phyloP scores from a whole-genome alignment of 768 basidiomycete genomes.

The Tylopilus cervinicoccineus region DNA sequence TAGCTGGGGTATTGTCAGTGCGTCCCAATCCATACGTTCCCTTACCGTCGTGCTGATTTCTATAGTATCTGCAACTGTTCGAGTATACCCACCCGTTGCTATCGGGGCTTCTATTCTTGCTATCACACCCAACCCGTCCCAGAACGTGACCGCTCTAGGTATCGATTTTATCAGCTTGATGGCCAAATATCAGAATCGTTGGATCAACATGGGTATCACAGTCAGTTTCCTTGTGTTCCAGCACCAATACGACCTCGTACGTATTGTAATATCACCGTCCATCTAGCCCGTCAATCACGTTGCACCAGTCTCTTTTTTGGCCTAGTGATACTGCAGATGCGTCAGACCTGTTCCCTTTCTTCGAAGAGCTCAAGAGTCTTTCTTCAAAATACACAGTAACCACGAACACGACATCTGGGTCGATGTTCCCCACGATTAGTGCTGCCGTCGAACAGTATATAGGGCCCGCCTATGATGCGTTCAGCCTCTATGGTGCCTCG shows the following conservation, averaged over 20 bases:
- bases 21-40: not conserved
- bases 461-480: conserved; percentile 11
- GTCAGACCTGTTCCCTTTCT: conserved; percentile 13
- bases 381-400: conserved; percentile 13
- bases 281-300: not conserved
- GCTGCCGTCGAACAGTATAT: conserved; percentile 3
- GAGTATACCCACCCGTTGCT: conserved; percentile 4
- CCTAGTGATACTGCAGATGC: not conserved
- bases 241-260: conserved; percentile 14
- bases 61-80: conserved; percentile 19
- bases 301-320: conserved; percentile 14
- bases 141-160: conserved; percentile 11
- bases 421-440: conserved; percentile 15
- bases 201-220: conserved; percentile 13
- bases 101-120: conserved; percentile 13
- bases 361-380: conserved; percentile 14
- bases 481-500: conserved; percentile 14
- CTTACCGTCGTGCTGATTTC: not conserved
- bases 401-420: conserved; percentile 9
- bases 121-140: conserved; percentile 7
- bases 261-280: not conserved
- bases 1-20: conserved; percentile 45
- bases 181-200: conserved; percentile 17
- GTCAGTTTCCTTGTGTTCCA: not conserved
- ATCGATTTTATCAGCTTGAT: conserved; percentile 18